phyloP scores from a whole-genome alignment of 202 grass and related monocot species.

The Cymbopogon flexuosus region DNA sequence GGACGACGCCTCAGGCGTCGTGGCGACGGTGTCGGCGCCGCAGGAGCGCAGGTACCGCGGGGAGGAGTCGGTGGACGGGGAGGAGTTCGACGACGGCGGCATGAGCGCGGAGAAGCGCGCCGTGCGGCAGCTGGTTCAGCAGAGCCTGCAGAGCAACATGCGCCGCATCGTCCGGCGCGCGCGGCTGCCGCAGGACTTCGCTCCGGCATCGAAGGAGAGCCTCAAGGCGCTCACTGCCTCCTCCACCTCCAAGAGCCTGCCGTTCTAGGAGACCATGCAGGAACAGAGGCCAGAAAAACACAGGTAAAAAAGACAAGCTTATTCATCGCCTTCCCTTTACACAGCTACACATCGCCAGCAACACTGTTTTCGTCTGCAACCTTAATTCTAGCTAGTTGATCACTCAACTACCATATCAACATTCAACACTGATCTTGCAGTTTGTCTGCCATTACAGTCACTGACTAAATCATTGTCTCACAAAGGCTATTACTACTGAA shows the following conservation, averaged over 20 bases:
- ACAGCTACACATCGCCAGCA: background rate
- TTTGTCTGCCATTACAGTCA: background rate
- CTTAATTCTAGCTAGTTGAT: background rate
- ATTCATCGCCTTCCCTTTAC: background rate
- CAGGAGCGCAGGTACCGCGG: constrained; percentile 26
- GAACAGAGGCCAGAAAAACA: background rate
- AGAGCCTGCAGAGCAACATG: constrained; percentile 97
- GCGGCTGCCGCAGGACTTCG: constrained; percentile 61
- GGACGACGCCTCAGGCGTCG: constrained; percentile 27
- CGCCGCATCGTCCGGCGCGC: constrained; percentile 69
- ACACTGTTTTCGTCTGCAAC: background rate
- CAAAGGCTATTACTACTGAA: constrained; percentile 4
- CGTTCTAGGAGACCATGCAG: constrained; percentile 45
- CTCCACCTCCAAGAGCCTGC: constrained; percentile 87
- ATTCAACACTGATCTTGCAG: constrained; percentile 19
- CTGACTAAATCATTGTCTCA: background rate
- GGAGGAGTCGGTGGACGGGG: constrained; percentile 6
- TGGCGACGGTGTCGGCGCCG: constrained; percentile 45
- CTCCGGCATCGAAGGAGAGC: constrained; percentile 41
- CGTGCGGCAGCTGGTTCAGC: constrained; percentile 80
- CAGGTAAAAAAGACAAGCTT: constrained; percentile 11
- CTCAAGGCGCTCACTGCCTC: constrained; percentile 52
- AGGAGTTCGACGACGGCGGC: constrained; percentile 21
- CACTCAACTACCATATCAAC: background rate
- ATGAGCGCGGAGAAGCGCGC: constrained; percentile 82